These are phyloP conservation scores for Trichoderma arundinaceum DNA, from an alignment of 2,329 filamentous ascomycete genomes.

Conservation along the genomic window DNA sequence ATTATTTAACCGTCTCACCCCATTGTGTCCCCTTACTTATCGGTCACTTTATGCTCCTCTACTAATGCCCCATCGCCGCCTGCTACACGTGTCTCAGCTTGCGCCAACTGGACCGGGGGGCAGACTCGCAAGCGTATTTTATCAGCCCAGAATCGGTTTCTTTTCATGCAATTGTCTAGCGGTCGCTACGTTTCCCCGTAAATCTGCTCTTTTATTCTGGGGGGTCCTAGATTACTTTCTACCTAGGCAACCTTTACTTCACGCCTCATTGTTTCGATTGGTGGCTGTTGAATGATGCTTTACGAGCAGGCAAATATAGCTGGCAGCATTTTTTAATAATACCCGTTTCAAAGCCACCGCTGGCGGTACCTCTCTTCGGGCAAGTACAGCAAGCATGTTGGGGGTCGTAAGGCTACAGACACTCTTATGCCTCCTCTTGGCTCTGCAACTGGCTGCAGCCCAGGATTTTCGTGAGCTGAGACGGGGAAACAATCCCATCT, in stretches of 20 bases:
- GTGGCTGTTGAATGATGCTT: constrained; percentile 34
- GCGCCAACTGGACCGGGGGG: constrained; percentile 19
- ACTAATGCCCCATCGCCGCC: constrained; percentile 15
- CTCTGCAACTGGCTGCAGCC: constrained; percentile 47
- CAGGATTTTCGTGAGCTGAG: constrained; percentile 44
- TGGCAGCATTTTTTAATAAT: constrained; percentile 35
- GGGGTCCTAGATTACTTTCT: no score
- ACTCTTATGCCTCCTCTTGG: constrained; percentile 48
- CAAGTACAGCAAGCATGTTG: constrained; percentile 42
- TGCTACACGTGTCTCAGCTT: constrained; percentile 28
- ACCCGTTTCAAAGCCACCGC: constrained; percentile 18
- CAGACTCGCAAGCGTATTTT: constrained; percentile 3
- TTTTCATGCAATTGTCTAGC: constrained; percentile 15
- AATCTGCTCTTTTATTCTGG: constrained; percentile 3
- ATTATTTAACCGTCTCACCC: constrained; percentile 16
- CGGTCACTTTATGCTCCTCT: constrained; percentile 7
- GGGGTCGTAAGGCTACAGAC: constrained; percentile 45
- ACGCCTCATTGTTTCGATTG: not conserved
- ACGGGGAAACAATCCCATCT: constrained; percentile 40
- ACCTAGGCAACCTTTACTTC: not conserved
- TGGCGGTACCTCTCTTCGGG: constrained; percentile 1
- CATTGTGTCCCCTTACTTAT: no score
- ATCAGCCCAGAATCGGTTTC: no score
- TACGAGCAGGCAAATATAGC: constrained; percentile 30
- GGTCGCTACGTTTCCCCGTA: constrained; percentile 8